Evolutionary conservation across 2,329 filamentous ascomycete genomes (phyloP).

Genomic region (Dendryphion nanum): DNA sequence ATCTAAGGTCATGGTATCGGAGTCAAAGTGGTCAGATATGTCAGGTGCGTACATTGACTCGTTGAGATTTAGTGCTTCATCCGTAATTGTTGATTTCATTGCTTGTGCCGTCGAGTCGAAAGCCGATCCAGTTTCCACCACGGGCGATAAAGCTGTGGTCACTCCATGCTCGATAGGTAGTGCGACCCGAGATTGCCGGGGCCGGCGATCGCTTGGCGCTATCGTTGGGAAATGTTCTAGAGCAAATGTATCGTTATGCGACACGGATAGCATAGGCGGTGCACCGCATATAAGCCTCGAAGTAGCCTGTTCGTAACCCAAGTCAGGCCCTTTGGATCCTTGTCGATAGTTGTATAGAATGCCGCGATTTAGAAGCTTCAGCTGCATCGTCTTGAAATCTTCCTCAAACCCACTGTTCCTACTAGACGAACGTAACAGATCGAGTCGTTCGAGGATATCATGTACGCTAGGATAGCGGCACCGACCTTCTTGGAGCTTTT

Average conservation of each 20-base stretch:
- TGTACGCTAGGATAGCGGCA: conserved; percentile 60
- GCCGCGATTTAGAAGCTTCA: conserved; percentile 54
- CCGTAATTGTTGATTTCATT: conserved; percentile 36
- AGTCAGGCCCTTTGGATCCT: conserved; percentile 57
- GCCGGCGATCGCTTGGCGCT: conserved; percentile 38
- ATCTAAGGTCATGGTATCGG: conserved; percentile 32
- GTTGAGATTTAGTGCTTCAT: conserved; percentile 34
- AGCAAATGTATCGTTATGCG: conserved; percentile 30
- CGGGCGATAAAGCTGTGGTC: conserved; percentile 25
- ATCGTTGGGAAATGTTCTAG: conserved; percentile 38
- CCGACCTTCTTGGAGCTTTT: conserved; percentile 51
- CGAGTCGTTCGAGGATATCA: conserved; percentile 60
- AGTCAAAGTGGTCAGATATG: conserved; percentile 29
- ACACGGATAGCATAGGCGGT: conserved; percentile 33
- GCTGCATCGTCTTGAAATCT: conserved; percentile 55
- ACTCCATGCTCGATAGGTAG: conserved; percentile 31
- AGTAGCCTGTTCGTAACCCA: conserved; percentile 51
- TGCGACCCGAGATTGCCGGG: conserved; percentile 31
- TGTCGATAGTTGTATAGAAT: conserved; percentile 52
- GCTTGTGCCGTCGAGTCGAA: conserved; percentile 29
- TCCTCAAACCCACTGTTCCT: conserved; percentile 58
- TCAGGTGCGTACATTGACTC: conserved; percentile 34
- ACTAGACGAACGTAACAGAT: conserved; percentile 53
- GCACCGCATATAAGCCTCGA: conserved; percentile 36
- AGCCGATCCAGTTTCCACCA: conserved; percentile 24